These are phyloP conservation scores for Sinapis alba DNA, from an alignment of 441 rosid species.

Conservation along the genomic window DNA sequence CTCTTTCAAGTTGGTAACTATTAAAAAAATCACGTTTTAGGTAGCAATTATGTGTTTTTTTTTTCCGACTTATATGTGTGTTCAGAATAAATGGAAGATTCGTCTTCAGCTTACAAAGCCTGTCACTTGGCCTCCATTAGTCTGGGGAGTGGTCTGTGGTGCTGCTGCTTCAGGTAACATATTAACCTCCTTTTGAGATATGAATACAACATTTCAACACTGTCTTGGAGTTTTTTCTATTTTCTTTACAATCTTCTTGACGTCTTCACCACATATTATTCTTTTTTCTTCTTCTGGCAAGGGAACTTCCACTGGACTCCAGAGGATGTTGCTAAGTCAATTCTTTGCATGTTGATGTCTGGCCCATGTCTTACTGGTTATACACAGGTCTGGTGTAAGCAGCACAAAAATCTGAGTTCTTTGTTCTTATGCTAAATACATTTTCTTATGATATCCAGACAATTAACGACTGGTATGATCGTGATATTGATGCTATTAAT, in stretches of 20 bases:
- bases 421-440: conserved; percentile 16
- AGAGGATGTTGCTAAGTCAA: conserved; percentile 91
- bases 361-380: conserved; percentile 98
- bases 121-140: conserved; percentile 97
- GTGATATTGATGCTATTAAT: conserved; percentile 97
- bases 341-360: conserved; percentile 93
- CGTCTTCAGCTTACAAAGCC: conserved; percentile 98
- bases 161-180: conserved; percentile 98
- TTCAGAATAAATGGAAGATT: conserved; percentile 97
- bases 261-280: not conserved
- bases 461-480: conserved; percentile 91
- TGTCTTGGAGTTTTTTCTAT: not conserved
- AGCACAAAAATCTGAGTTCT: not conserved
- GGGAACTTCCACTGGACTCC: conserved; percentile 95
- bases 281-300: conserved; percentile 37
- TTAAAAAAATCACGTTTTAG: not conserved
- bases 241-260: not conserved
- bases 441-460: conserved; percentile 50
- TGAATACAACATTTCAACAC: not conserved
- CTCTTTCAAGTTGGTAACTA: not conserved
- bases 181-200: conserved; percentile 24
- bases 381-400: conserved; percentile 58
- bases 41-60: not conserved
- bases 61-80: conserved; percentile 4
- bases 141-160: conserved; percentile 97